A percentile compares a stretch with the other conserved stretches of the same genome.
Conservation (phyloP, 2,329 filamentous ascomycete genomes). For the Dendrostoma leiphaemia region DNA sequence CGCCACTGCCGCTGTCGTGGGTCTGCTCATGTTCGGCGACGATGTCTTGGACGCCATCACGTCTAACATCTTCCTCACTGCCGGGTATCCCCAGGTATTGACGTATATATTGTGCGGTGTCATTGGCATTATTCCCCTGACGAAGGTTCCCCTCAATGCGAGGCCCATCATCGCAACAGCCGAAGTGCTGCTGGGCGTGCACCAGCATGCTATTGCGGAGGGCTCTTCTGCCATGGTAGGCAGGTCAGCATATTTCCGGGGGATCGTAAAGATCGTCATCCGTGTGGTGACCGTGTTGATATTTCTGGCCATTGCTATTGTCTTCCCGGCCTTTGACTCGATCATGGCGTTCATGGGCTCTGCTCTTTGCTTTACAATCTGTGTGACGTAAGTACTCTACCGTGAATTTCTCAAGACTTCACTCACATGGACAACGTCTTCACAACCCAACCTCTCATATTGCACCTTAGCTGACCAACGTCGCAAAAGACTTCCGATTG, state of each 20-base stretch:
- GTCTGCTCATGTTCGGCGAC: constrained; percentile 93
- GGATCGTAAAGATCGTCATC: constrained; percentile 57
- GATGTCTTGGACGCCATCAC: constrained; percentile 86
- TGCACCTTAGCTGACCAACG: too few species aligned
- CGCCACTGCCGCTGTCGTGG: constrained; percentile 75
- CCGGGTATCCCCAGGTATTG: constrained; percentile 70
- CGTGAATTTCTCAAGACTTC: neutral
- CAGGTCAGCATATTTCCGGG: constrained; percentile 55
- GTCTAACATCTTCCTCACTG: constrained; percentile 75
- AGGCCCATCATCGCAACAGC: constrained; percentile 83
- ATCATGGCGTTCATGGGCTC: constrained; percentile 88
- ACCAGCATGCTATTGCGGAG: constrained; percentile 45
- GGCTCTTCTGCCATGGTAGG: constrained; percentile 45
- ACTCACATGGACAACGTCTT: neutral
- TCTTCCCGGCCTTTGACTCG: constrained; percentile 76
- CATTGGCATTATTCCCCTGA: constrained; percentile 89
- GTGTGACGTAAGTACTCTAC: constrained; percentile 62
- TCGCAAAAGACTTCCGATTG: constrained; percentile 61
- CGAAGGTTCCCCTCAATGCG: constrained; percentile 89
- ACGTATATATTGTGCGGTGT: constrained; percentile 81
- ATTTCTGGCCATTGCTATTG: constrained; percentile 71
- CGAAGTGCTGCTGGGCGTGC: constrained; percentile 77
- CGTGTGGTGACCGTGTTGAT: constrained; percentile 66
- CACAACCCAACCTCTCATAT: too few species aligned
- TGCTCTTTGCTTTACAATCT: constrained; percentile 89